Base-by-base conservation (phyloP, 1,284 basidiomycete genomes). In the Cerioporus squamosus region DNA sequence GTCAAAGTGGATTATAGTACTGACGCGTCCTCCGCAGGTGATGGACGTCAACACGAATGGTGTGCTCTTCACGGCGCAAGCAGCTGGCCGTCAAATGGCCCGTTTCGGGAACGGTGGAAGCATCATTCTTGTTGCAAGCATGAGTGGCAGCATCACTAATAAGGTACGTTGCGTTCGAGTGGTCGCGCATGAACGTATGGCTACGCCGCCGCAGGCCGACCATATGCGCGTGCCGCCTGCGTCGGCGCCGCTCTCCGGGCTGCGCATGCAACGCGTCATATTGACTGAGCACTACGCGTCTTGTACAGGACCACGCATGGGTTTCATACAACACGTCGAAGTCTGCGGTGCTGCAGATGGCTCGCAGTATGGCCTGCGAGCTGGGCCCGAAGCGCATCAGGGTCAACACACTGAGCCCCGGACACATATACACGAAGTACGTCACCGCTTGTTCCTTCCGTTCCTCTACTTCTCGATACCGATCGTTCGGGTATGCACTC, bases 111-210 rank as follows among this genome's bases (percentile, higher is more conserved):
- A 79, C n/a, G 79, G 81, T 15, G 93, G 92, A 1, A 93, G 91
- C 65, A 93, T 95, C 64, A 83, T 93, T 63, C 75, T 94, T 62
- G 87, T 95, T 65, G 93, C 90, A 22, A 93, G 90, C 59, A 94
- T 95, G 91, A 91, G 89, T 45, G 94, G 92, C 17, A 87, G 86
- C 52, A 87, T 95, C 64, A 91, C 91, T 53, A 94, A 94, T 77
- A 85, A 77, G 74, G 92, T 88, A 66, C 51, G 80, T 58, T 10
- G 12, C 42, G 14, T 38, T 44, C 38, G 43, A 36, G 51, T 15
- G 18, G 17, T 24, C n/a, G 12, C 18, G 20, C 20, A 42, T 22
- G 5, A 23, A 20, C 26, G 45, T 24, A 24, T 10, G 20, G 20
- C 31, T 17, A 39, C 47, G 15, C 31, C 47, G 33, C 18, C 47